These are phyloP conservation scores for Porodaedalea pini DNA, from an alignment of 1,284 basidiomycete species.

Conservation along the genomic window DNA sequence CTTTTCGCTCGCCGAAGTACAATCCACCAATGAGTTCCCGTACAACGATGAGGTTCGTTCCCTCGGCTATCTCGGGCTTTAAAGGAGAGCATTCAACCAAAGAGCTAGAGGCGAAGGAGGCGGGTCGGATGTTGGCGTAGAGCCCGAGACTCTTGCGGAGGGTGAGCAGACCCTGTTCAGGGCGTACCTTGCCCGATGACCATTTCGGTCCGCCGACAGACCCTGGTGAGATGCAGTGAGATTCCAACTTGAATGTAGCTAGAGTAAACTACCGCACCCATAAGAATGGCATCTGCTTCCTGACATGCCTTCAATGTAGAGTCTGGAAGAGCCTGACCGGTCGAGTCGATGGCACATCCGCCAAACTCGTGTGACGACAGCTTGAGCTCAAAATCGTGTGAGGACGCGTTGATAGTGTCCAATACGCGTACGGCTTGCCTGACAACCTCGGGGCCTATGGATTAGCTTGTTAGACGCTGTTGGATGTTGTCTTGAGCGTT, in stretches of 20 bases:
- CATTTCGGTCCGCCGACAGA: conserved; percentile 98
- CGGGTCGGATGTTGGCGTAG: conserved; percentile 97
- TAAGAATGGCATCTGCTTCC: conserved; percentile 86
- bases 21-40: conserved; percentile 92
- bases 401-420: conserved; percentile 64
- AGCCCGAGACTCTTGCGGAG: conserved; percentile 92
- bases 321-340: conserved; percentile 81
- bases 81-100: conserved; percentile 92
- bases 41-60: conserved; percentile 90
- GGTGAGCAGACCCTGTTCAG: conserved; percentile 91
- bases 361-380: conserved; percentile 85
- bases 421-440: conserved; percentile 88
- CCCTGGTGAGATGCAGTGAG: conserved; percentile 44
- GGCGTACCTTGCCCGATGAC: conserved; percentile 91
- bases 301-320: conserved; percentile 85
- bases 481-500: conserved; percentile 2
- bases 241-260: conserved; percentile 7
- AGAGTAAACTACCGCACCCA: conserved; percentile 52
- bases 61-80: conserved; percentile 80
- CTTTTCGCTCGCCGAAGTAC: conserved; percentile 94
- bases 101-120: conserved; percentile 90
- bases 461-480: background rate
- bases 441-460: conserved; percentile 87
- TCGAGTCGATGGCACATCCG: conserved; percentile 88
- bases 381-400: conserved; percentile 64